A percentile compares a stretch with the other conserved stretches of the same genome.
phyloP scores from a whole-genome alignment of 2,329 filamentous ascomycete species.

The Emergomyces pasteurianus region DNA sequence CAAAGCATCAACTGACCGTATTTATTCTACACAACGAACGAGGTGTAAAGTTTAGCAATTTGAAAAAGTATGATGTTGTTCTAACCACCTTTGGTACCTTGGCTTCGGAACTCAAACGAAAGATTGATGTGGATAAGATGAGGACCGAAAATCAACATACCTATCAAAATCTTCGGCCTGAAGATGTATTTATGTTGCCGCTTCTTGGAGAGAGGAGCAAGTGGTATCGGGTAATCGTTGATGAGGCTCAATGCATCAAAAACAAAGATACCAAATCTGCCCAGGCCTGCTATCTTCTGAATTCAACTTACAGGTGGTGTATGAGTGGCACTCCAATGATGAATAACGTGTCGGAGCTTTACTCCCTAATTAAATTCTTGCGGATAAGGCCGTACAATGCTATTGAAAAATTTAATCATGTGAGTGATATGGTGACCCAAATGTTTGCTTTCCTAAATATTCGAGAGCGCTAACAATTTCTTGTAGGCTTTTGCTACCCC shows the following conservation, averaged over 20 bases:
- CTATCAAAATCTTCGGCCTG: conserved; percentile 19
- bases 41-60: conserved; percentile 42
- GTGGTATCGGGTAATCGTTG: conserved; percentile 62
- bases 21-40: conserved; percentile 58
- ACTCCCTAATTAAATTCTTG: conserved; percentile 65
- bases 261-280: conserved; percentile 54
- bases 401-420: conserved; percentile 48
- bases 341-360: conserved; percentile 70
- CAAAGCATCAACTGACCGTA: conserved; percentile 47
- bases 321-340: conserved; percentile 81
- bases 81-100: conserved; percentile 69
- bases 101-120: conserved; percentile 52
- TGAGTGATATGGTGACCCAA: conserved; percentile 22
- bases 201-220: conserved; percentile 48
- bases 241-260: conserved; percentile 74
- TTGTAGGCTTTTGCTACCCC: conserved; percentile 40
- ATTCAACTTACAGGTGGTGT: conserved; percentile 55
- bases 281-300: conserved; percentile 46
- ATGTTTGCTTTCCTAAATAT: background rate
- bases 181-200: conserved; percentile 34
- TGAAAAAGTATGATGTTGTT: conserved; percentile 60
- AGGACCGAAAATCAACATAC: conserved; percentile 34
- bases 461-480: background rate
- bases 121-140: conserved; percentile 40
- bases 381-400: conserved; percentile 62